These are phyloP conservation scores for Yarrowia divulgata DNA, from an alignment of 805 yeast genomes.

Conservation along the genomic window DNA sequence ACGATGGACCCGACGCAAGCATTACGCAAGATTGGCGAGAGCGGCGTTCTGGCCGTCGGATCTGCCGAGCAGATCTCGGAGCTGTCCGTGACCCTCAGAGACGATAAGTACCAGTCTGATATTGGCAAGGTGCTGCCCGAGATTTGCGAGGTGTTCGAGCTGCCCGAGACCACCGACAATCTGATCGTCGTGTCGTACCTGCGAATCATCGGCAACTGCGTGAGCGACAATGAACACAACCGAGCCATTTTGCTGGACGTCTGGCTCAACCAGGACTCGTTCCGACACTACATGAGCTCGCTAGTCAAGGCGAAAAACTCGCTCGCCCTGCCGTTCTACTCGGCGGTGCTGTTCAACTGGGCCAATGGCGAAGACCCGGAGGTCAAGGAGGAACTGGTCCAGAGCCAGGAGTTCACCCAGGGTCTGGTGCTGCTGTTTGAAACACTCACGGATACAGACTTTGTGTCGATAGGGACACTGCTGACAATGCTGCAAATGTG, in stretches of 20 bases:
- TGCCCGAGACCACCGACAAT: background rate
- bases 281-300: constrained; percentile 6
- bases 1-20: constrained; percentile 11
- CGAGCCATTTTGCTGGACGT: constrained; percentile 12
- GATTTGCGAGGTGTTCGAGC: constrained; percentile 16
- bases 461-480: constrained; percentile 16
- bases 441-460: constrained; percentile 6
- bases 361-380: constrained; percentile 25
- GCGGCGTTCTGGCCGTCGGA: constrained; percentile 7
- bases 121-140: constrained; percentile 24
- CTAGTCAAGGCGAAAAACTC: constrained; percentile 1
- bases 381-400: background rate
- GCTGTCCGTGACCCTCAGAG: constrained; percentile 17
- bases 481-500: constrained; percentile 29
- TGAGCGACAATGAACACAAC: constrained; percentile 13
- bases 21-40: background rate
- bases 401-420: constrained; percentile 16
- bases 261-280: constrained; percentile 19
- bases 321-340: constrained; percentile 3
- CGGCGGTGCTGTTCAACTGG: constrained; percentile 31
- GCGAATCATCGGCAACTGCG: constrained; percentile 30
- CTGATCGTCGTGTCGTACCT: constrained; percentile 7
- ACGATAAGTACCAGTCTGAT: background rate
- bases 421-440: constrained; percentile 14
- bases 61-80: constrained; percentile 13